Conservation (phyloP, 805 yeast genomes). For the Ogataea nonfermentans region DNA sequence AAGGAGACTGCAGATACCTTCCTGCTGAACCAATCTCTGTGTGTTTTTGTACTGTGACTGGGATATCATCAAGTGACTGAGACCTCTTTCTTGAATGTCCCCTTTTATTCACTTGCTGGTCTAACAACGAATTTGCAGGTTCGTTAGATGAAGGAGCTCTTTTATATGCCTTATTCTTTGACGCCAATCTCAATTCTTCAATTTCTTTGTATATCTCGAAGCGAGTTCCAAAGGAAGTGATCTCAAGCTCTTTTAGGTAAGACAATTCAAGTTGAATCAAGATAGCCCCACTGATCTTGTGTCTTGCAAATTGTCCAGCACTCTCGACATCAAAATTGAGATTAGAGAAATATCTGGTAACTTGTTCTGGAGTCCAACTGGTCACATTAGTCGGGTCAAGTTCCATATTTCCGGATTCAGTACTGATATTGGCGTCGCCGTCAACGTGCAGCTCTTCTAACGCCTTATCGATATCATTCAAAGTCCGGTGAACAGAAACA, state of each 20-base stretch:
- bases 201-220: slow-evolving; percentile 90
- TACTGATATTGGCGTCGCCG: background rate
- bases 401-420: slow-evolving; percentile 1
- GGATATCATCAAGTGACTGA: slow-evolving; percentile 48
- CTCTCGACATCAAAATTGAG: slow-evolving; percentile 71
- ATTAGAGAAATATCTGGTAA: slow-evolving; percentile 68
- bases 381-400: slow-evolving; percentile 49
- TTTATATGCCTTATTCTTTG: slow-evolving; percentile 16
- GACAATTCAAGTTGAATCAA: slow-evolving; percentile 81
- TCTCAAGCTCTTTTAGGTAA: slow-evolving; percentile 87
- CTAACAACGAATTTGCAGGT: slow-evolving; percentile 1
- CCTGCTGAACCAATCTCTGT: too few species aligned
- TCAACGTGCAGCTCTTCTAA: slow-evolving; percentile 53
- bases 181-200: slow-evolving; percentile 52
- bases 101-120: slow-evolving; percentile 11
- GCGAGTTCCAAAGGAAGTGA: slow-evolving; percentile 90
- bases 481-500: slow-evolving; percentile 49
- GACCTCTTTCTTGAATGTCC: slow-evolving; percentile 49
- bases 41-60: background rate
- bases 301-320: slow-evolving; percentile 79
- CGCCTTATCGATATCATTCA: slow-evolving; percentile 73
- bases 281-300: slow-evolving; percentile 86
- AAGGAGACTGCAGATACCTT: too few species aligned
- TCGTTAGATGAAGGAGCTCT: slow-evolving; percentile 1
- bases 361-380: slow-evolving; percentile 85